These are phyloP conservation scores for Catunica adiposa DNA, from an alignment of 2,329 filamentous ascomycete genomes.

Conservation along the genomic window DNA sequence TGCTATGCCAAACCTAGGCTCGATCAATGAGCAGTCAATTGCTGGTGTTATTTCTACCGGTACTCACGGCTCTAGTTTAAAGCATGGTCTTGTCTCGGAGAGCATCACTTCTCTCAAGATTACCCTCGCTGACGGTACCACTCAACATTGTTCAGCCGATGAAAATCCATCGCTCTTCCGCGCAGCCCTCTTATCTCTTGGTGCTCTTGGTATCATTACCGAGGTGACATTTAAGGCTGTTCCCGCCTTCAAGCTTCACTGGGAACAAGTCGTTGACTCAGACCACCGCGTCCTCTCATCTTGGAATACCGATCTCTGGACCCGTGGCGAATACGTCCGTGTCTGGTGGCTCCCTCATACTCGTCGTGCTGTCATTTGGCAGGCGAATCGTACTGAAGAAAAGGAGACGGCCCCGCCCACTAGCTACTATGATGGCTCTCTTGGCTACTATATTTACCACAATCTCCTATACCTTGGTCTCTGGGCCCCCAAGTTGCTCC, in stretches of 20 bases:
- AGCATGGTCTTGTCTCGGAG: conserved; percentile 71
- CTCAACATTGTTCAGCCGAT: conserved; percentile 51
- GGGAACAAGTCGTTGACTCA: conserved; percentile 63
- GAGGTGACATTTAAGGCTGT: conserved; percentile 75
- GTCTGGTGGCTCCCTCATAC: conserved; percentile 98
- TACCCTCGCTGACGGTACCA: conserved; percentile 64
- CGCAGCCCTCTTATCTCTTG: conserved; percentile 72
- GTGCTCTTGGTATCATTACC: conserved; percentile 77
- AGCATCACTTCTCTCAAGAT: conserved; percentile 59
- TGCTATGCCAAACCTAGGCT: conserved; percentile 81
- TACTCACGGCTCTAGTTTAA: conserved; percentile 77
- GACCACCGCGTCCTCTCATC: conserved; percentile 50
- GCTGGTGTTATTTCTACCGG: conserved; percentile 84
- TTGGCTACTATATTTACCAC: conserved; percentile 86
- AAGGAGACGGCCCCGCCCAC: conserved; percentile 40
- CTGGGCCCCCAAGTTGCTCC: conserved; percentile 61
- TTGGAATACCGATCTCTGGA: conserved; percentile 69
- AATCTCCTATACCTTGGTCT: conserved; percentile 71
- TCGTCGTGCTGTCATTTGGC: conserved; percentile 75
- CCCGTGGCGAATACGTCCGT: conserved; percentile 68
- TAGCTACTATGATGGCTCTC: conserved; percentile 63
- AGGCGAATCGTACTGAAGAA: conserved; percentile 59
- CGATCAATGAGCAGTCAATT: conserved; percentile 87
- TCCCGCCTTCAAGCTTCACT: conserved; percentile 67
- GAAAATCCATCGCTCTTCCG: conserved; percentile 68